phyloP scores from a whole-genome alignment of 139 green algal species.

The Astrephomene gubernaculifera region DNA sequence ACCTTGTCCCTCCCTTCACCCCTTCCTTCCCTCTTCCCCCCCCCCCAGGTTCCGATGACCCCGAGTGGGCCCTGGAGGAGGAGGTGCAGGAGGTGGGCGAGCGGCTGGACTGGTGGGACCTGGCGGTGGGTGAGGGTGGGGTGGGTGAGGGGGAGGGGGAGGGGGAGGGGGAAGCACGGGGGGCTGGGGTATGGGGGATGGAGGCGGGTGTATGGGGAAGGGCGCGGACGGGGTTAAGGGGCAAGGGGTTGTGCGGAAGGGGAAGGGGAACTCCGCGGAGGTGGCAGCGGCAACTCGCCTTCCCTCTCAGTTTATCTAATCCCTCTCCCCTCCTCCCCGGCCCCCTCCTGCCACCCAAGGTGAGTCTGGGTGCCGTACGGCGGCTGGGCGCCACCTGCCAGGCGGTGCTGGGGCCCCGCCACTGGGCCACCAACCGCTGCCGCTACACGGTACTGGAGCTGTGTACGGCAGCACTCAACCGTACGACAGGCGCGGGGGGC shows the following conservation, averaged over 20 bases:
- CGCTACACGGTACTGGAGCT: conserved; percentile 26
- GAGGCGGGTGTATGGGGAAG: too few species aligned
- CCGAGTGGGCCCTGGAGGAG: conserved; percentile 35
- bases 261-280: too few species aligned
- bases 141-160: background rate
- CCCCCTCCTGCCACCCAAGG: too few species aligned
- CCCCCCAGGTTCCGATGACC: background rate
- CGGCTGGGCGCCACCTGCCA: conserved; percentile 13
- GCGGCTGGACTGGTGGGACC: conserved; percentile 23
- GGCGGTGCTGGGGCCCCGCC: conserved; percentile 16
- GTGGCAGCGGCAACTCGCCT: too few species aligned
- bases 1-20: too few species aligned
- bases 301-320: too few species aligned
- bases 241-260: too few species aligned
- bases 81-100: conserved; percentile 2
- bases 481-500: background rate
- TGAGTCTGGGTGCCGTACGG: conserved; percentile 17
- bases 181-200: too few species aligned
- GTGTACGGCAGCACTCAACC: conserved; percentile 3
- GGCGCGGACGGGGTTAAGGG: too few species aligned
- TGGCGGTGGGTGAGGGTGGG: conserved; percentile 6
- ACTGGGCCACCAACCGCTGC: conserved; percentile 41
- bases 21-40: background rate
- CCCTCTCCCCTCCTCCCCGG: too few species aligned
- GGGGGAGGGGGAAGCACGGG: background rate